Evolutionary conservation across 495 filamentous ascomycete species (phyloP).

Genomic region (Aspergillus olivimuriae): DNA sequence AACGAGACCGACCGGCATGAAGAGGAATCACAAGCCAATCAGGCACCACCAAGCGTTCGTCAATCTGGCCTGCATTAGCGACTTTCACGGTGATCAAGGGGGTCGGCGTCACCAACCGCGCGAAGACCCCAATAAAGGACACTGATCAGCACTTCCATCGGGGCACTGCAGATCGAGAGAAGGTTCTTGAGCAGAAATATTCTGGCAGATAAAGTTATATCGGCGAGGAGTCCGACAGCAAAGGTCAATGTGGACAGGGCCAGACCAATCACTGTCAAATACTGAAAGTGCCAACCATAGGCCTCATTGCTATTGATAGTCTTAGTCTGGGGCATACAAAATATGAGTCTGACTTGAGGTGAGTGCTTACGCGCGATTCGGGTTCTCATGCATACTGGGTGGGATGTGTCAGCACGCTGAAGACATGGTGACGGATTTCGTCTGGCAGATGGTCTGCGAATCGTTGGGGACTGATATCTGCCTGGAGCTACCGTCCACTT

Average conservation of each 20-base stretch:
- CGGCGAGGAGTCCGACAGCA: constrained; percentile 62
- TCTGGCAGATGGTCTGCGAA: too few species aligned
- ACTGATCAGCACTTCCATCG: constrained; percentile 74
- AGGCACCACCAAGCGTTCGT: constrained; percentile 55
- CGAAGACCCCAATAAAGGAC: constrained; percentile 80
- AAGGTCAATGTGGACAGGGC: constrained; percentile 64
- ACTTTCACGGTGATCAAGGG: constrained; percentile 4
- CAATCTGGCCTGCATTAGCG: constrained; percentile 47
- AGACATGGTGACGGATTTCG: background rate
- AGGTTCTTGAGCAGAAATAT: constrained; percentile 72
- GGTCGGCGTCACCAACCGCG: constrained; percentile 16
- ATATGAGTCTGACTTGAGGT: too few species aligned
- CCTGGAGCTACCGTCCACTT: too few species aligned
- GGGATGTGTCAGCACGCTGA: constrained; percentile 3
- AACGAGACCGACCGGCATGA: constrained; percentile 30
- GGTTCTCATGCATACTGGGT: constrained; percentile 39
- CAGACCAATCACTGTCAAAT: constrained; percentile 78
- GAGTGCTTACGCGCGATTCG: constrained; percentile 37
- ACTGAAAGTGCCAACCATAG: constrained; percentile 82
- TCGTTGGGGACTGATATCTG: too few species aligned
- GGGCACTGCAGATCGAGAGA: constrained; percentile 64
- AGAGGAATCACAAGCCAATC: constrained; percentile 39
- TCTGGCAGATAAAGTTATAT: constrained; percentile 56
- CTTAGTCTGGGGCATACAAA: background rate
- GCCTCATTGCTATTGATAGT: constrained; percentile 48